Evolutionary conservation across 768 basidiomycete genomes (phyloP).

Genomic region (Lactarius akahatsu): DNA sequence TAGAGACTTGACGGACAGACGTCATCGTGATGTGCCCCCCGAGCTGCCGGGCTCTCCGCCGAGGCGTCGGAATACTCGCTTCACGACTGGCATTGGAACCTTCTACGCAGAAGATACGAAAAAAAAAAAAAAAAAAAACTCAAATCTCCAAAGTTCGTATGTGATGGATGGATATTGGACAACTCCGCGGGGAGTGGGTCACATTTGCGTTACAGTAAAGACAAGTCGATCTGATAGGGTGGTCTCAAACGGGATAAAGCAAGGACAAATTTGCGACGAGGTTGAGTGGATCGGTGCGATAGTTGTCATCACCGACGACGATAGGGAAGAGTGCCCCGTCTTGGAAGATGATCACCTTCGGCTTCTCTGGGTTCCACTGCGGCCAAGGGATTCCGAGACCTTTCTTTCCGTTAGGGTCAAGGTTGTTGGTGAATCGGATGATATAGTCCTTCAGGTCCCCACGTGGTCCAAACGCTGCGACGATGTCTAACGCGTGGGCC

Average conservation of each 20-base stretch:
- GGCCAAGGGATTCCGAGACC: slow-evolving; percentile 24
- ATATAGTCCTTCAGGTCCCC: slow-evolving; percentile 26
- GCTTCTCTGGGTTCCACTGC: slow-evolving; percentile 17
- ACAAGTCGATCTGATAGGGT: no score
- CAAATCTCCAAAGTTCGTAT: no score
- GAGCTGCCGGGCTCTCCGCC: no score
- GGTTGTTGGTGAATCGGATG: slow-evolving; percentile 21
- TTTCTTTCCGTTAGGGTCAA: slow-evolving; percentile 26
- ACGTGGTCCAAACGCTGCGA: background rate
- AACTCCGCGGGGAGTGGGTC: no score
- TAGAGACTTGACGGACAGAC: no score
- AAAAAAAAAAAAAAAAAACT: no score
- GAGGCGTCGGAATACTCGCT: no score
- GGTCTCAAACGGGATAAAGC: slow-evolving; percentile 22
- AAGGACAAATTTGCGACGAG: slow-evolving; percentile 22
- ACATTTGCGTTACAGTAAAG: background rate
- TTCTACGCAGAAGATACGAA: no score
- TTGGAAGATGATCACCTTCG: slow-evolving; percentile 20
- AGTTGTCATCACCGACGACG: slow-evolving; percentile 17
- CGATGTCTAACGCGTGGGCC: slow-evolving; percentile 16
- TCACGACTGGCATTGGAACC: no score
- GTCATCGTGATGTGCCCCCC: no score
- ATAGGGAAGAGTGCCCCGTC: slow-evolving; percentile 13
- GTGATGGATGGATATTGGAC: no score
- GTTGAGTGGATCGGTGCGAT: slow-evolving; percentile 16